Base-by-base conservation (phyloP, 75 land plant genomes). In the Selaginella moellendorffii region DNA sequence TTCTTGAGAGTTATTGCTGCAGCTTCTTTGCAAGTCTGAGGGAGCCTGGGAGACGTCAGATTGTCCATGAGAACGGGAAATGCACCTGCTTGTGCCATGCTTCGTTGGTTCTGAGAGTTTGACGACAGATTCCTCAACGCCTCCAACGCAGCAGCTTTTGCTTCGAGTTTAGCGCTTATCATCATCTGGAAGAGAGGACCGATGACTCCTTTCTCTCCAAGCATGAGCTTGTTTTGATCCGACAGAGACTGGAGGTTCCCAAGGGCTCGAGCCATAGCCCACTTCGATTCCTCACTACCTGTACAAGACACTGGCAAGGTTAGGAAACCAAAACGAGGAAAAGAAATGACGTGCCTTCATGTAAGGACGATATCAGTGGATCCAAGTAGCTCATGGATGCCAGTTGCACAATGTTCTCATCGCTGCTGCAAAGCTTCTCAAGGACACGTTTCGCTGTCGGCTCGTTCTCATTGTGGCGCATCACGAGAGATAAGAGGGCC, bases 211-310 rank as follows among this genome's bases (percentile, higher is more conserved):
- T 63, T 70, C 1, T 82, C 89, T 60, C 71, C 77, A 26, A 85
- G 71, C 27, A 69, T 31, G 24, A 72, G 74, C 69, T 64, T 71
- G 67, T 63, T 71, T 46, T 85, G 81, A 31, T 82, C 85, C 18
- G 83, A 71, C 0, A 82, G 76, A 36, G 46, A 36, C 61, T 74
- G 75, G 81, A 85, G 77, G 26, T 73, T 74, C 36, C 82, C 75
- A 8, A 85, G 14, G 21, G 79, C 74, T 17, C 80, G 80, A 61
- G 89, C 89, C 83, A 82, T 80, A 27, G 80, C 72, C 54, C 82
- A 71, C 65, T 85, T 80, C 30, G 69, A 69, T 72, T 73, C 75
- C 24, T 75, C 77, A 22, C 84, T 78, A 29, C 89, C 89, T 83
- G 72, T 22, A 63, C 9, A 10, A 24, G 26, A 20, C 51, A 66